phyloP scores from a whole-genome alignment of 2,329 filamentous ascomycete species.

The Xylariales sp. region DNA sequence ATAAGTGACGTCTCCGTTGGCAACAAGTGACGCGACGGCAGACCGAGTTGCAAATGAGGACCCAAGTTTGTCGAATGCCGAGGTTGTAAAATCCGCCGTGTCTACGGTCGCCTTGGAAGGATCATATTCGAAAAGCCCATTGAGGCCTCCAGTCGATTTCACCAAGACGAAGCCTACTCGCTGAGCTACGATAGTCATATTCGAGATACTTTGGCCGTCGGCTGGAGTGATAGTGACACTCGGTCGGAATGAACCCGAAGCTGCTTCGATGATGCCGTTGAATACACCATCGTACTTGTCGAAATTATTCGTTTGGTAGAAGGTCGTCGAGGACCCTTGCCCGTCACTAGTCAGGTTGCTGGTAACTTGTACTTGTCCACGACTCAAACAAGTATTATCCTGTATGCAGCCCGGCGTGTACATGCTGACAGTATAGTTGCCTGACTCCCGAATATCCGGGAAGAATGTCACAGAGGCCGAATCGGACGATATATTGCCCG shows the following conservation, averaged over 20 bases:
- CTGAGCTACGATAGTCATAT: constrained; percentile 82
- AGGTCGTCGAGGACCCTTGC: constrained; percentile 41
- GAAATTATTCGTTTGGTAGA: constrained; percentile 90
- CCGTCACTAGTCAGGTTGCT: constrained; percentile 56
- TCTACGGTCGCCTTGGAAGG: constrained; percentile 56
- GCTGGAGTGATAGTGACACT: constrained; percentile 72
- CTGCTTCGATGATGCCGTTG: constrained; percentile 76
- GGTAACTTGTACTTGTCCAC: constrained; percentile 80
- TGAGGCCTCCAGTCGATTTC: constrained; percentile 73
- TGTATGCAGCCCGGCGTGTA: constrained; percentile 89
- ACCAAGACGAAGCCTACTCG: constrained; percentile 73
- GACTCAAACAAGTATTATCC: constrained; percentile 69
- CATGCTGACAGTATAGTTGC: constrained; percentile 85
- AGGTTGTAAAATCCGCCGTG: constrained; percentile 61
- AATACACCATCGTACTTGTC: constrained; percentile 97
- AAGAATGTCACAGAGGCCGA: constrained; percentile 69
- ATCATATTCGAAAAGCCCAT: constrained; percentile 86
- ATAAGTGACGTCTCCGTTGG: constrained; percentile 61
- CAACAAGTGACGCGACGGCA: constrained; percentile 63
- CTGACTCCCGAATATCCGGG: constrained; percentile 81
- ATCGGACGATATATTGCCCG: constrained; percentile 48
- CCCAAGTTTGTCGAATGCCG: constrained; percentile 72
- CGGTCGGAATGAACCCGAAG: constrained; percentile 68
- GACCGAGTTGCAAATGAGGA: constrained; percentile 63
- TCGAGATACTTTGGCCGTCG: constrained; percentile 53